These are phyloP conservation scores for Colletotrichum plurivorum DNA, from an alignment of 2,329 filamentous ascomycete species.

Conservation along the genomic window DNA sequence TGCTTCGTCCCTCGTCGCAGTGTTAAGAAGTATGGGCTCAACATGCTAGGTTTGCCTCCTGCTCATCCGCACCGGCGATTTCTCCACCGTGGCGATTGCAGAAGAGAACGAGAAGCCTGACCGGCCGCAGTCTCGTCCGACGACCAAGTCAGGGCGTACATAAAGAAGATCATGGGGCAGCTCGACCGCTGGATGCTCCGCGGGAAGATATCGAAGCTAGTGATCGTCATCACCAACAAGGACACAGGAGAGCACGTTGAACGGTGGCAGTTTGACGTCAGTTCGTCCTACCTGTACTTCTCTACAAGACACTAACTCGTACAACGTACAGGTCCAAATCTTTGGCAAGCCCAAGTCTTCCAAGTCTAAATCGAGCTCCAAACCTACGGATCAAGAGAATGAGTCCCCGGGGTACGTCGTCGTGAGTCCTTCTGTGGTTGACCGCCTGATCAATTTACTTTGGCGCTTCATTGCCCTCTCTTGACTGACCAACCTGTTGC, in stretches of 20 bases:
- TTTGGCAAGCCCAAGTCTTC: constrained; percentile 54
- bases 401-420: constrained; percentile 63
- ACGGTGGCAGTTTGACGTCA: constrained; percentile 97
- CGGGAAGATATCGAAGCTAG: constrained; percentile 96
- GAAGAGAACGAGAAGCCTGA: constrained; percentile 8
- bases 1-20: constrained; percentile 41
- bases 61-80: no score
- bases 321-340: constrained; percentile 53
- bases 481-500: neutral
- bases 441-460: no score
- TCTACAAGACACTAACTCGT: neutral
- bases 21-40: constrained; percentile 99
- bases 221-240: constrained; percentile 96
- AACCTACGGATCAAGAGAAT: constrained; percentile 79
- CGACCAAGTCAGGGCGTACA: constrained; percentile 98
- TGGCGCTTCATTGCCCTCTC: no score
- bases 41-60: constrained; percentile 82
- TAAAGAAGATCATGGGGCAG: constrained; percentile 99
- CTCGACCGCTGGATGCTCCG: constrained; percentile 98
- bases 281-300: constrained; percentile 37
- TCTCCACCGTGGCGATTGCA: neutral
- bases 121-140: constrained; percentile 81
- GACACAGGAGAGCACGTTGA: constrained; percentile 97
- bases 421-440: neutral
- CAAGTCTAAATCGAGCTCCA: constrained; percentile 64